Evolutionary conservation across 768 basidiomycete genomes (phyloP).

Genomic region (Suillus tomentosus): DNA sequence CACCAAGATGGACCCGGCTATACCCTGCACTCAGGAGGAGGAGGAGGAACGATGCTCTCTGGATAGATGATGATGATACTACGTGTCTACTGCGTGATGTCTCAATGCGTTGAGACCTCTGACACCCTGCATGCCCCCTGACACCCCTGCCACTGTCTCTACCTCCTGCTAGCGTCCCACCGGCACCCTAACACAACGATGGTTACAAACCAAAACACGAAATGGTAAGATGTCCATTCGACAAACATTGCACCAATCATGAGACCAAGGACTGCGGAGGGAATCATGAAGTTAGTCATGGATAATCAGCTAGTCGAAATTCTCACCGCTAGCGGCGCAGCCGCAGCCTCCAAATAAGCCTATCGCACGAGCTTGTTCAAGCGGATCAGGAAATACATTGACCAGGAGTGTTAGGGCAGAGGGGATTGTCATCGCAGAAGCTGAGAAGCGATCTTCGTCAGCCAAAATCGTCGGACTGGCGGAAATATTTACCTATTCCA

Average conservation of each 20-base stretch:
- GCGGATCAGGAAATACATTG: constrained; percentile 48
- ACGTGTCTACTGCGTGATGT: too few species aligned
- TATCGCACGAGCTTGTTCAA: constrained; percentile 49
- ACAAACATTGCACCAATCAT: constrained; percentile 48
- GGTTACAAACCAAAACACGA: constrained; percentile 53
- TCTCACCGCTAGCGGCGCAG: constrained; percentile 45
- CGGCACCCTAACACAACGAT: too few species aligned
- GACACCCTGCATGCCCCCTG: too few species aligned
- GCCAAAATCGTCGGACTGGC: not conserved
- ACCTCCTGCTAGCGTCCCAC: too few species aligned
- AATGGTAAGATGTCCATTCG: constrained; percentile 43
- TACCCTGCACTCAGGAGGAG: too few species aligned
- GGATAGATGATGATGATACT: too few species aligned
- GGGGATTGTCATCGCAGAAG: constrained; percentile 52
- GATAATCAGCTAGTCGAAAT: not conserved
- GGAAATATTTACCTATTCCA: constrained; percentile 41
- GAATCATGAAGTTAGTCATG: not conserved
- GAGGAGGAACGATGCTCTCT: too few species aligned
- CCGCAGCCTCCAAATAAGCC: constrained; percentile 48
- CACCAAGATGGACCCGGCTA: too few species aligned
- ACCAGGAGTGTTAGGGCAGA: constrained; percentile 52
- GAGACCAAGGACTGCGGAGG: constrained; percentile 39
- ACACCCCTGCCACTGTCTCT: too few species aligned
- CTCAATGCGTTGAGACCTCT: too few species aligned
- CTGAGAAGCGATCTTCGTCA: constrained; percentile 26